Evolutionary conservation across 192 early-diverging fungal genomes (phyloP), one percentile per base, ranked within the genome.

Genomic region (Diversispora eburnea): DNA sequence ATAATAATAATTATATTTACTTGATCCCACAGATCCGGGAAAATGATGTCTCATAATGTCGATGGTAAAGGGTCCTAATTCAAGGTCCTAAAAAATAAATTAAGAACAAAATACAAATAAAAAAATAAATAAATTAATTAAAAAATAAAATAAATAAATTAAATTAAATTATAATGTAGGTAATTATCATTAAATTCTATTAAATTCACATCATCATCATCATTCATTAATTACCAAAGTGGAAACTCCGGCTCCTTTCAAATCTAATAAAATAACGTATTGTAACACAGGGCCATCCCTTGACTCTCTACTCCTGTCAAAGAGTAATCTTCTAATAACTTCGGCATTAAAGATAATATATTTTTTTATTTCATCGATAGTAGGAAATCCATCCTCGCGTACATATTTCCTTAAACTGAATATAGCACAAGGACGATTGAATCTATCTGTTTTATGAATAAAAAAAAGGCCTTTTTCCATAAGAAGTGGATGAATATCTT

Each of bases 291-390:
- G 63, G 9, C 62, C 45, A n/a, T 60, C 60, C 43, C 60, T 65
- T 54, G 75, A 67, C 39, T 77, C 65, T 41, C 55, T 72, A 3
- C 78, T 79, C 4, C 67, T 58, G 66, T 83, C 80, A 25, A 78
- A 62, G 8, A 81, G 72, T n/a, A 69, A 62, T 60, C 77, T 79
- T 56, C 82, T 73, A 19, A 74, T 80, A 12, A 83, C 73, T 54
- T 83, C 82, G 63, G 79, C 72, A 4, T 79, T 75, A 22, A 81
- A 77, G 47, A 81, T 80, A 22, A 77, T 75, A 62, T 80, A 83
- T 8, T 74, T 75, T 67, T 76, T 74, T 45, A 81, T 72, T 13
- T 73, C 68, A 48, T 76, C 58, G 8, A 62, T 33, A 58, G 71
- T 48, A 39, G 71, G 71, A 0, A 43, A 41, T 17, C 42, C 71